Percentiles rank a stretch among this genome's conserved stretches.
phyloP scores from a whole-genome alignment of 257 asterid species.

The Solanum medicagineum region DNA sequence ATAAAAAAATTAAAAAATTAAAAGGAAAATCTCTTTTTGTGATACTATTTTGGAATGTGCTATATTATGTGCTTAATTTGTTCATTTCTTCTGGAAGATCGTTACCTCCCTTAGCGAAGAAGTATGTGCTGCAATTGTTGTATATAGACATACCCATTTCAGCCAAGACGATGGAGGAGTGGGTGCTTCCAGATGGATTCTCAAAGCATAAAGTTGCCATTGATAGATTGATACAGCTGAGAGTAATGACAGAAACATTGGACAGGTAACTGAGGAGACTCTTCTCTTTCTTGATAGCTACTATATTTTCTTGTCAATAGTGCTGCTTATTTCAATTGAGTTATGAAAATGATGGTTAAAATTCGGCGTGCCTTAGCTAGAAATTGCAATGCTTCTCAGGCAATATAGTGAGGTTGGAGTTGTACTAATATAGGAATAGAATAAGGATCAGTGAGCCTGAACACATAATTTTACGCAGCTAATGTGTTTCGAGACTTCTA shows the following conservation, averaged over 20 bases:
- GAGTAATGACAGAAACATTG: slow-evolving; percentile 68
- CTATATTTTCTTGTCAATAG: background rate
- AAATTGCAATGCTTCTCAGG: background rate
- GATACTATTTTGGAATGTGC: background rate
- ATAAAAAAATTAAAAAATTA: background rate
- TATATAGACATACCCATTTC: slow-evolving; percentile 58
- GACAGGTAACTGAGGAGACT: slow-evolving; percentile 42
- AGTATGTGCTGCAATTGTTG: slow-evolving; percentile 66
- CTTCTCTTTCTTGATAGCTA: background rate
- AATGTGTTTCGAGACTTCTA: background rate
- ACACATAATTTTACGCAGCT: background rate
- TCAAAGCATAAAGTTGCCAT: slow-evolving; percentile 84
- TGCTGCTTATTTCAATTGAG: background rate
- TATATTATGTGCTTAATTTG: background rate
- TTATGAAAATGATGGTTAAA: background rate
- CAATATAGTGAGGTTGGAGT: background rate
- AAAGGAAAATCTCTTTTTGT: background rate
- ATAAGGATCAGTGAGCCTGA: background rate
- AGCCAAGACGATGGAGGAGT: slow-evolving; percentile 70
- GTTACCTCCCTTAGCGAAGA: slow-evolving; percentile 91
- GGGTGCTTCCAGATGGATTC: slow-evolving; percentile 78
- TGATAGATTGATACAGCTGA: slow-evolving; percentile 76
- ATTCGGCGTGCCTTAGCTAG: background rate
- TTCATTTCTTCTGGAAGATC: slow-evolving; percentile 32
- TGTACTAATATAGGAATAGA: background rate